Base-by-base conservation (phyloP, 108 stramenopile genomes). In the Craspedostauros australis region DNA sequence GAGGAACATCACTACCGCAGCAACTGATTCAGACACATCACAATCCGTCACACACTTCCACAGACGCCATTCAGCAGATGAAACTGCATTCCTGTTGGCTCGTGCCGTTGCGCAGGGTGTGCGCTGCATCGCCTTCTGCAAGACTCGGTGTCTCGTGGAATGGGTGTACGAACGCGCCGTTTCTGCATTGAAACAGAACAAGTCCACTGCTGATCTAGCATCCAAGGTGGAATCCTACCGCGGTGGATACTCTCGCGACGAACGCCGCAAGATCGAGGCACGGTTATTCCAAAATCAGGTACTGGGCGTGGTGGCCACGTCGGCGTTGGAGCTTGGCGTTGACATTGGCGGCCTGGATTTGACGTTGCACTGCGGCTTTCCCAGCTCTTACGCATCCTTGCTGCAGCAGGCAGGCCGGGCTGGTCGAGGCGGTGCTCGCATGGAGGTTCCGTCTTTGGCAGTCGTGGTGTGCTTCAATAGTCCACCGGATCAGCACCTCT, bases 361-460 rank as follows among this genome's bases (percentile, higher is more conserved):
- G 5, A 96, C 95, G 2, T 43, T 99, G 23, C 98, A 97, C 44
- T 75, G 94, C 41, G 98, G 96, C 1, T 94, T 87, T 58, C 91
- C 93, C 18, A 78, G 80, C 2, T 72, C 68, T 5, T 52, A 61
- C 29, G 70, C 69, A 11, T 86, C 80, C 33, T 43, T 95, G 40
- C 64, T 91, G 57, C 97, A 97, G 58, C 96, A 97, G 54, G 76
- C 94, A 14, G 97, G 97, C n/a, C 66, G 97, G 30, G 92, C 97
- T 4, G 97, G 97, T 5, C 80, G 97, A 3, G 84, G 82, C 9
- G 89, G 54, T 1, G 39, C 38, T 5, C 42, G 39, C 3, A 33
- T 41, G 27, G 28, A 45, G 39, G 72, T 41, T 5, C 70, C 78
- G 40, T 94, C 91, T 3, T 54, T 86, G 36, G 72, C 95, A 3